Evolutionary conservation across 768 basidiomycete genomes (phyloP).

Genomic region (Tricholoma hemisulphureum): DNA sequence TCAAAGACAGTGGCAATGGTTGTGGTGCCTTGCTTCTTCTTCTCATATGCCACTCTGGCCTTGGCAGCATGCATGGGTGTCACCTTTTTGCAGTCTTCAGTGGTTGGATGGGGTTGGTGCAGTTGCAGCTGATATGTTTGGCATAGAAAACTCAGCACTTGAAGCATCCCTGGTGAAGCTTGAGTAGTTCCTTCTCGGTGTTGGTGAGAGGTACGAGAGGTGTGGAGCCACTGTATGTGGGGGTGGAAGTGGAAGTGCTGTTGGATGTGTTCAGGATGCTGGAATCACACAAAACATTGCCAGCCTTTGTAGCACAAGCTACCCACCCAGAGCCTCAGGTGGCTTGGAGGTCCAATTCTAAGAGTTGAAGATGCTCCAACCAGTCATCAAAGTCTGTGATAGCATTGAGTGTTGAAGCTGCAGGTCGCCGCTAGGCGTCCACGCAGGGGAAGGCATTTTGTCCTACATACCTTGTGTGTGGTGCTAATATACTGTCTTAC

Average conservation of each 20-base stretch:
- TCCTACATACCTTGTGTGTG: no score
- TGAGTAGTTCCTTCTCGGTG: neutral
- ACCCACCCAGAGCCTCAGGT: neutral
- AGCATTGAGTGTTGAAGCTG: neutral
- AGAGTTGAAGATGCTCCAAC: neutral
- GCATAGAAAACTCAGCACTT: neutral
- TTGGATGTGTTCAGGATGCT: neutral
- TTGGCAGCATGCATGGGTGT: neutral
- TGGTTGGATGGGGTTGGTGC: neutral
- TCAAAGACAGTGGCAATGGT: neutral
- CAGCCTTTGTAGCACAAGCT: neutral
- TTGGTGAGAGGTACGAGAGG: neutral
- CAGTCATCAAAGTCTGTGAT: neutral
- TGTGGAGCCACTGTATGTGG: neutral
- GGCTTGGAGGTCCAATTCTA: neutral
- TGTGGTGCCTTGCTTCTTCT: neutral
- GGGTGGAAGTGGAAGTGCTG: neutral
- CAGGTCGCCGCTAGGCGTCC: no score
- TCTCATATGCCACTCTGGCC: neutral
- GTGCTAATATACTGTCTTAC: no score
- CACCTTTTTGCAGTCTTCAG: neutral
- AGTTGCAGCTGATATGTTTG: neutral
- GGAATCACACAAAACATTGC: neutral
- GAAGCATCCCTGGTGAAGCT: neutral
- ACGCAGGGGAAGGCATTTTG: no score